phyloP scores from a whole-genome alignment of 2,329 filamentous ascomycete genomes.

The Chaetomiaceae sp. region DNA sequence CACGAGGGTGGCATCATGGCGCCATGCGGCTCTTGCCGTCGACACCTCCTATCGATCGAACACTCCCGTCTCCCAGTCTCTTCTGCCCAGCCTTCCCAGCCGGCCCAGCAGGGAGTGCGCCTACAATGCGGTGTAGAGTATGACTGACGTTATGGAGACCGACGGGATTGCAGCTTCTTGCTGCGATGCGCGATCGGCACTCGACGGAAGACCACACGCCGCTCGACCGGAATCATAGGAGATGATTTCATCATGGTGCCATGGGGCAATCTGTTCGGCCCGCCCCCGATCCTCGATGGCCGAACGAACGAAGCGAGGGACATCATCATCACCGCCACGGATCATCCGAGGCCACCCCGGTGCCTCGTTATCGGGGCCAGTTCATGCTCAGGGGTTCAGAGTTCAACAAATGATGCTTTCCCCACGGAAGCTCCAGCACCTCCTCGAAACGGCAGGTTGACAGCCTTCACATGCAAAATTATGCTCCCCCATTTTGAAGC shows the following conservation, averaged over 20 bases:
- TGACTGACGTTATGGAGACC: no score
- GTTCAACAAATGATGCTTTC: no score
- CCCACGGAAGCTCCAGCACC: background rate
- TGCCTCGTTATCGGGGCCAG: background rate
- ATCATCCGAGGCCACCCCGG: background rate
- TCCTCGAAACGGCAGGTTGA: conserved; percentile 12
- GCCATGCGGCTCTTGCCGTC: background rate
- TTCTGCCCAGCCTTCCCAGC: no score
- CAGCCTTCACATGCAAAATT: conserved; percentile 12
- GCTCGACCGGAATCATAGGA: no score
- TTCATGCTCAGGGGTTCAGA: background rate
- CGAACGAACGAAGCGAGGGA: background rate
- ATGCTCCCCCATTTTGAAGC: background rate
- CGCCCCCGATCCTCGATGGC: background rate
- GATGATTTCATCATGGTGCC: background rate
- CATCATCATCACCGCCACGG: background rate
- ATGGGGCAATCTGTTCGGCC: background rate
- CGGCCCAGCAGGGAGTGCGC: no score
- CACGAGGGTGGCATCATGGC: background rate
- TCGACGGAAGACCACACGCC: no score
- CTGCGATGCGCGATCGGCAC: no score
- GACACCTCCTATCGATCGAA: no score
- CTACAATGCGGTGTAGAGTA: no score
- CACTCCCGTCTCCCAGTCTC: no score
- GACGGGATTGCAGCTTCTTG: no score